Evolutionary conservation across 345 rosid genomes (phyloP).

Genomic region (Eucalyptus paniculata): DNA sequence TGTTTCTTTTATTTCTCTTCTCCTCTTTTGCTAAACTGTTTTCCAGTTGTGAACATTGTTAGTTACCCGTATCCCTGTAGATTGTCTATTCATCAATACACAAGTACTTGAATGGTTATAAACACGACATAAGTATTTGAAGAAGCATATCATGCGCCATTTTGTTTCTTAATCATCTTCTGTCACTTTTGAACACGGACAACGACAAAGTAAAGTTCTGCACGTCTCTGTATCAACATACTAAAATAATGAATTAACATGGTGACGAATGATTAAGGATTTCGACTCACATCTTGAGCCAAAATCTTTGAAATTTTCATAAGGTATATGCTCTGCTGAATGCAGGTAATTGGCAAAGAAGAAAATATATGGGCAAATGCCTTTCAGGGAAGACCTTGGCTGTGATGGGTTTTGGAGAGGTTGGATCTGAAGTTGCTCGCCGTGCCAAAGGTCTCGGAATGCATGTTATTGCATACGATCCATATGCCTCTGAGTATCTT

Average conservation of each 20-base stretch:
- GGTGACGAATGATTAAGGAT: not conserved
- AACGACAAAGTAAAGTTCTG: not conserved
- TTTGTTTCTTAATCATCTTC: not conserved
- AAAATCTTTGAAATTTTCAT: not conserved
- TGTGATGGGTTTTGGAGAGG: constrained; percentile 82
- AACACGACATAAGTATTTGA: not conserved
- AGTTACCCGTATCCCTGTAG: not conserved
- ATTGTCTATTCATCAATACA: not conserved
- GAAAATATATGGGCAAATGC: constrained; percentile 77
- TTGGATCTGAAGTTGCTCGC: constrained; percentile 85
- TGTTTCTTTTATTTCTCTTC: not conserved
- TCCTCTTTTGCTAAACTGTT: not conserved
- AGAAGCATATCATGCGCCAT: not conserved
- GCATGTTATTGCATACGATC: constrained; percentile 85
- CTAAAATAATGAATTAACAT: not conserved
- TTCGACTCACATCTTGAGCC: not conserved
- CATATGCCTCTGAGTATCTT: constrained; percentile 82
- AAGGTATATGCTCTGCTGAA: not conserved
- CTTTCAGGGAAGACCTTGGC: constrained; percentile 80
- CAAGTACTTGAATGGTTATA: not conserved
- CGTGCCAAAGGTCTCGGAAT: constrained; percentile 90
- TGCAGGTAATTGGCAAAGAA: constrained; percentile 75
- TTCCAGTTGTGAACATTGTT: not conserved
- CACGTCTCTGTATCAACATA: not conserved
- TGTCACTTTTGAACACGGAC: not conserved